Conservation (phyloP, 192 early-diverging fungal species). For the Entomortierella beljakovae region DNA sequence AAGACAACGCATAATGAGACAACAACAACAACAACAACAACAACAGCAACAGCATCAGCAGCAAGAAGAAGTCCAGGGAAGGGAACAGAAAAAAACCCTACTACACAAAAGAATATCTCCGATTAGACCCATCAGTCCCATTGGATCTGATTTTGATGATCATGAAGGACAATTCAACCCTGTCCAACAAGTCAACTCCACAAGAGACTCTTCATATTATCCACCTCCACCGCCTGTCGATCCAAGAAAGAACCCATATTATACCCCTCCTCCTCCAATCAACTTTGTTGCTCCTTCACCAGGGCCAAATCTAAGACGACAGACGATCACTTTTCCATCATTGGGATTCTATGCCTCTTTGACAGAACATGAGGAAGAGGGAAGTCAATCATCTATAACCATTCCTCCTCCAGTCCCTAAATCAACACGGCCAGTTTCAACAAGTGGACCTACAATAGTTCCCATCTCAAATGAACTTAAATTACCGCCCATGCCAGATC, state of each 20-base stretch:
- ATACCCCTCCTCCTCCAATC: conserved; percentile 14
- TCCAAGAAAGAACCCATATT: background rate
- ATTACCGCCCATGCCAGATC: background rate
- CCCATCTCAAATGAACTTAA: background rate
- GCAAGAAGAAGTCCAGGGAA: too few species aligned
- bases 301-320: background rate
- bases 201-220: background rate
- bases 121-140: conserved; percentile 10
- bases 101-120: background rate
- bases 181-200: background rate
- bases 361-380: background rate
- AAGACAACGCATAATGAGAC: background rate
- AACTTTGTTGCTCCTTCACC: background rate
- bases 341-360: background rate
- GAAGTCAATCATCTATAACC: background rate
- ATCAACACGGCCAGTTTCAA: background rate
- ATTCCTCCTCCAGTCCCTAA: conserved; percentile 8
- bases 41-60: too few species aligned
- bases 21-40: conserved; percentile 4
- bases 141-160: background rate
- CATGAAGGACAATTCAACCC: too few species aligned
- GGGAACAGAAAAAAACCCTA: too few species aligned
- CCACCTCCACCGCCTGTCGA: conserved; percentile 16
- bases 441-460: background rate
- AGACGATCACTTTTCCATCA: background rate